Percentiles rank a stretch among this genome's conserved stretches.
Conservation (phyloP, 352 stramenopile species). For the Globisporangium mamillatum region DNA sequence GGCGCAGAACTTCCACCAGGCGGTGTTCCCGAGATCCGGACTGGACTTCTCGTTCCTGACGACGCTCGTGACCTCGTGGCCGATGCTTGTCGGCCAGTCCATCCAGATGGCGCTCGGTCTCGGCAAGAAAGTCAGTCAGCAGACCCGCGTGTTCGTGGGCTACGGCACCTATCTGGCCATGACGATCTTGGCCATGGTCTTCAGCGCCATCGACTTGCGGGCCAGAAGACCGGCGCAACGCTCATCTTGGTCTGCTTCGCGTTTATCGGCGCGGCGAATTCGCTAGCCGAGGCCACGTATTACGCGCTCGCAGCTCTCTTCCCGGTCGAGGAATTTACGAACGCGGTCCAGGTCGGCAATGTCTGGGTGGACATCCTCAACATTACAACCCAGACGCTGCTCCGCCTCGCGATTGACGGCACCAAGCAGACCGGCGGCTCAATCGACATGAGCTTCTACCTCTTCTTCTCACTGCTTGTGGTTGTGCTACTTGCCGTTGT, state of each 20-base stretch:
- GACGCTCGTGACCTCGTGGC: constrained; percentile 54
- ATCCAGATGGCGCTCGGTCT: constrained; percentile 56
- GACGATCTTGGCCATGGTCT: constrained; percentile 60
- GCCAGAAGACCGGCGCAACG: constrained; percentile 41
- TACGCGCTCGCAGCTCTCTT: constrained; percentile 65
- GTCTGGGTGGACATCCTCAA: constrained; percentile 48
- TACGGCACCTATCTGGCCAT: constrained; percentile 58
- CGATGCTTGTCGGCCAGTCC: constrained; percentile 48
- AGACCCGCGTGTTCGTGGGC: constrained; percentile 41
- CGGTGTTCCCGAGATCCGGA: constrained; percentile 41
- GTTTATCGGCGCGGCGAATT: constrained; percentile 49
- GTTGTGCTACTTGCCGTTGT: constrained; percentile 46
- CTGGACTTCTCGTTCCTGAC: constrained; percentile 72
- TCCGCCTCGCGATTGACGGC: constrained; percentile 50
- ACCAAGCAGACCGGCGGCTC: constrained; percentile 34
- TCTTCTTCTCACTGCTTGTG: constrained; percentile 60
- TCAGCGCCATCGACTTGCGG: constrained; percentile 45
- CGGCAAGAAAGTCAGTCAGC: constrained; percentile 49
- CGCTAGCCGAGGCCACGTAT: constrained; percentile 52
- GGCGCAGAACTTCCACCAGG: constrained; percentile 58
- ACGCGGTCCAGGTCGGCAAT: constrained; percentile 67
- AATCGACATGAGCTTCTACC: constrained; percentile 44
- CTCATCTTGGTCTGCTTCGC: constrained; percentile 59
- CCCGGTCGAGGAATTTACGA: constrained; percentile 61
- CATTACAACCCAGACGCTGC: constrained; percentile 49